A percentile compares a stretch with the other conserved stretches of the same genome.
Evolutionary conservation across 192 early-diverging fungal species (phyloP).

Genomic region (Umbelopsis isabellina): DNA sequence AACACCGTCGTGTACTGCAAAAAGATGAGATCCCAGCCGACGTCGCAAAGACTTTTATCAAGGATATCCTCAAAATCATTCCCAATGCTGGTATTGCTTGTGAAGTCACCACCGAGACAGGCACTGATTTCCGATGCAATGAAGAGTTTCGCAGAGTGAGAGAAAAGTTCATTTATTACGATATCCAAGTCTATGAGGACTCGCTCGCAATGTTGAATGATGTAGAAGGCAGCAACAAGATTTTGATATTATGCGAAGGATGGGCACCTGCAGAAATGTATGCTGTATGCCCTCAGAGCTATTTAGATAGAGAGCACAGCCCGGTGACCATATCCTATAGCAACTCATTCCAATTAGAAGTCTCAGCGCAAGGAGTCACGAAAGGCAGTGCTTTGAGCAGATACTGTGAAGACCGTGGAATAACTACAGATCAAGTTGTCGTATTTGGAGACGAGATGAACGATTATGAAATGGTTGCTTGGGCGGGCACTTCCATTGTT

Average conservation of each 20-base stretch:
- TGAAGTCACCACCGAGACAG: constrained; percentile 20
- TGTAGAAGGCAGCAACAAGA: constrained; percentile 10
- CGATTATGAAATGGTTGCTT: constrained; percentile 48
- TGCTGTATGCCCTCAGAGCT: constrained; percentile 7
- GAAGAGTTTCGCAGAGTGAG: constrained; percentile 7
- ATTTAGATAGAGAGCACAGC: background rate
- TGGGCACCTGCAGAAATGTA: constrained; percentile 16
- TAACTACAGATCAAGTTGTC: constrained; percentile 35
- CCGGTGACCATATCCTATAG: constrained; percentile 23
- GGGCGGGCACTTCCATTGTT: constrained; percentile 41
- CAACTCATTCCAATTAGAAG: constrained; percentile 40
- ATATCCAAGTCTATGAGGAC: constrained; percentile 7
- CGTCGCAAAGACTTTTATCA: constrained; percentile 4
- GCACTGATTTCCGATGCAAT: constrained; percentile 20
- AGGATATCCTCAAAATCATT: background rate
- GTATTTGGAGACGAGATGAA: constrained; percentile 52
- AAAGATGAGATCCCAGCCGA: constrained; percentile 10
- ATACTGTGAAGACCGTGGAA: constrained; percentile 36
- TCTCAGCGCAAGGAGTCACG: constrained; percentile 41
- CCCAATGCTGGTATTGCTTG: constrained; percentile 19
- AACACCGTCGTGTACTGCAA: constrained; percentile 8
- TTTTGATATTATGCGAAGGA: constrained; percentile 7
- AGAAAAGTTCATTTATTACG: constrained; percentile 18
- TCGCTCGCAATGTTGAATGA: background rate
- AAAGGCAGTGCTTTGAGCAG: constrained; percentile 40